A percentile compares a stretch with the other conserved stretches of the same genome.
Conservation (phyloP, 2,329 filamentous ascomycete species). For the Botrytis galanthina region DNA sequence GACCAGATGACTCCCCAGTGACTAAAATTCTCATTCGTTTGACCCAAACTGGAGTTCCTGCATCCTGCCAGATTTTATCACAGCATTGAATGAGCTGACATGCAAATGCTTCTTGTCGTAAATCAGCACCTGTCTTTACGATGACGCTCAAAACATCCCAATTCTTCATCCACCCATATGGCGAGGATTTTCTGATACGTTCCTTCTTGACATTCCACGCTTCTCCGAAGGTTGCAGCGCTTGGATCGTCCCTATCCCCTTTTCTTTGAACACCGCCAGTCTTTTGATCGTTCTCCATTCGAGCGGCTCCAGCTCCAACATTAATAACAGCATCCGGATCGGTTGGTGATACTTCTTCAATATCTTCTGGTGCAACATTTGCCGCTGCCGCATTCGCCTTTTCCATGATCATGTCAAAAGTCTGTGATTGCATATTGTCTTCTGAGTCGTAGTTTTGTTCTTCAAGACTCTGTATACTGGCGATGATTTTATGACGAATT, state of each 20-base stretch:
- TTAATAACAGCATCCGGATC: conserved; percentile 50
- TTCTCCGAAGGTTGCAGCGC: conserved; percentile 81
- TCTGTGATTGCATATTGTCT: conserved; percentile 64
- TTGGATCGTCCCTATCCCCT: conserved; percentile 80
- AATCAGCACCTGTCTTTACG: conserved; percentile 80
- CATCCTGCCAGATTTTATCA: conserved; percentile 77
- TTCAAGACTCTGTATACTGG: conserved; percentile 84
- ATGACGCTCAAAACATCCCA: conserved; percentile 87
- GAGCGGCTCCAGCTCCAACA: conserved; percentile 70
- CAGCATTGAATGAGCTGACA: conserved; percentile 82
- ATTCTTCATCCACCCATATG: conserved; percentile 86
- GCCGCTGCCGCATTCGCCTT: conserved; percentile 57
- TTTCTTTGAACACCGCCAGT: conserved; percentile 78
- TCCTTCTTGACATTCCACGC: conserved; percentile 84
- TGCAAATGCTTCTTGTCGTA: conserved; percentile 82
- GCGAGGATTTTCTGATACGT: conserved; percentile 77
- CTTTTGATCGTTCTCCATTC: conserved; percentile 89
- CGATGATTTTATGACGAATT: conserved; percentile 82
- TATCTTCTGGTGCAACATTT: conserved; percentile 49
- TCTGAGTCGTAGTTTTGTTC: conserved; percentile 80
- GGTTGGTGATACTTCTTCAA: conserved; percentile 52
- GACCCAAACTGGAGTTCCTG: conserved; percentile 76
- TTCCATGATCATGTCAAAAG: conserved; percentile 80
- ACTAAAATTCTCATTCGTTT: conserved; percentile 85
- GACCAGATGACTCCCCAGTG: conserved; percentile 77